Conservation (phyloP, 345 rosid genomes). For the Aurinia saxatilis region DNA sequence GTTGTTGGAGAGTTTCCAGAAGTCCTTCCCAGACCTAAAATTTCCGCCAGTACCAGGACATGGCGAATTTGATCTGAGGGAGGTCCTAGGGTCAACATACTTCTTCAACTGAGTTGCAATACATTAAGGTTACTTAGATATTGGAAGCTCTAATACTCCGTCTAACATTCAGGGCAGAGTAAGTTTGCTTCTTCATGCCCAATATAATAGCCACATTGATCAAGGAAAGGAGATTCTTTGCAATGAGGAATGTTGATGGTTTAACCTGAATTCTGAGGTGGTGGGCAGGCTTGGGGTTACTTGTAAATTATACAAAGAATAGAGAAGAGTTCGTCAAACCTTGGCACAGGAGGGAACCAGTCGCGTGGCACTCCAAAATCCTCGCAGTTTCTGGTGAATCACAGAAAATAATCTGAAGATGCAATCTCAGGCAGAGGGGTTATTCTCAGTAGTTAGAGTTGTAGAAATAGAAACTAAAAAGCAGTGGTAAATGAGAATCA, state of each 20-base stretch:
- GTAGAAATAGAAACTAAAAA: not conserved
- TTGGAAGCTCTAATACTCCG: slow-evolving; percentile 1
- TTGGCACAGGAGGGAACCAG: not conserved
- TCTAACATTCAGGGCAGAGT: slow-evolving; percentile 15
- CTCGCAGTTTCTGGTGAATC: not conserved
- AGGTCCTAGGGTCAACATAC: slow-evolving; percentile 71
- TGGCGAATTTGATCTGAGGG: slow-evolving; percentile 87
- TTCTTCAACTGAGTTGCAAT: slow-evolving; percentile 71
- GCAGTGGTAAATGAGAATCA: not conserved
- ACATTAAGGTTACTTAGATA: not conserved
- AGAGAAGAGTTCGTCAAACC: not conserved
- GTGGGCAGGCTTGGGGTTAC: slow-evolving; percentile 10
- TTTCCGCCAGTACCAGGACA: slow-evolving; percentile 92
- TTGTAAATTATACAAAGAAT: slow-evolving; percentile 22
- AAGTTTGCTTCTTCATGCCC: slow-evolving; percentile 16
- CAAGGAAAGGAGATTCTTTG: not conserved
- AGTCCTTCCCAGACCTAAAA: slow-evolving; percentile 54
- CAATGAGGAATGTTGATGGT: slow-evolving; percentile 20
- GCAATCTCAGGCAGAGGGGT: slow-evolving; percentile 1
- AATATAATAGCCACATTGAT: not conserved
- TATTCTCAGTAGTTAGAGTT: not conserved
- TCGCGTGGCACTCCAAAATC: not conserved
- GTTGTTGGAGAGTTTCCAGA: slow-evolving; percentile 79
- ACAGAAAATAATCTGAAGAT: not conserved
- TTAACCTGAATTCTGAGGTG: slow-evolving; percentile 18